These are phyloP conservation scores for Cutaneotrichosporon sp. DNA, from an alignment of 1,284 basidiomycete species.

Conservation along the genomic window DNA sequence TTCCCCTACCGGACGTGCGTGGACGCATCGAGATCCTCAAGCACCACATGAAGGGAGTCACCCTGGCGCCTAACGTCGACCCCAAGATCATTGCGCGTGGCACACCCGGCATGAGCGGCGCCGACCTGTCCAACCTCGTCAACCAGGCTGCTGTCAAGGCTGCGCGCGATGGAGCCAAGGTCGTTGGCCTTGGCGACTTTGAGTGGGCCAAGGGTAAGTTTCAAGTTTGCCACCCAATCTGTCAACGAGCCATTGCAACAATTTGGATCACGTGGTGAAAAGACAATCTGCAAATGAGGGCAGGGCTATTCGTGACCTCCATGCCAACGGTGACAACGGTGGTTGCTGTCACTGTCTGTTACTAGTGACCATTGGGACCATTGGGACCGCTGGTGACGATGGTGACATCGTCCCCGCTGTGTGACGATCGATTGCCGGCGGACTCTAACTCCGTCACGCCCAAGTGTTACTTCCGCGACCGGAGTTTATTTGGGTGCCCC, in stretches of 20 bases:
- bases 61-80: slow-evolving; percentile 68
- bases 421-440: too few relatives aligned
- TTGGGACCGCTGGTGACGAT: too few relatives aligned
- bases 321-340: neutral
- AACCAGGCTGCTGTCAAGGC: slow-evolving; percentile 88
- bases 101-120: slow-evolving; percentile 63
- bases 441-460: too few relatives aligned
- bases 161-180: slow-evolving; percentile 67
- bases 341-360: neutral
- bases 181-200: slow-evolving; percentile 72
- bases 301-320: too few relatives aligned
- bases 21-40: slow-evolving; percentile 80
- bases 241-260: too few relatives aligned
- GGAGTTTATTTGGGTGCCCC: too few relatives aligned
- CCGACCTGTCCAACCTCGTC: slow-evolving; percentile 88
- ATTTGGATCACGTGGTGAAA: too few relatives aligned
- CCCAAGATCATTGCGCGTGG: slow-evolving; percentile 79
- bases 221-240: neutral
- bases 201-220: slow-evolving; percentile 83
- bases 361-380: too few relatives aligned
- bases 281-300: too few relatives aligned
- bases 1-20: slow-evolving; percentile 58
- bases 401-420: too few relatives aligned
- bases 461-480: too few relatives aligned
- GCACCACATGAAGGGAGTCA: slow-evolving; percentile 80